Evolutionary conservation across 140 eudicot species (phyloP).

Genomic region (Anethum foeniculum): DNA sequence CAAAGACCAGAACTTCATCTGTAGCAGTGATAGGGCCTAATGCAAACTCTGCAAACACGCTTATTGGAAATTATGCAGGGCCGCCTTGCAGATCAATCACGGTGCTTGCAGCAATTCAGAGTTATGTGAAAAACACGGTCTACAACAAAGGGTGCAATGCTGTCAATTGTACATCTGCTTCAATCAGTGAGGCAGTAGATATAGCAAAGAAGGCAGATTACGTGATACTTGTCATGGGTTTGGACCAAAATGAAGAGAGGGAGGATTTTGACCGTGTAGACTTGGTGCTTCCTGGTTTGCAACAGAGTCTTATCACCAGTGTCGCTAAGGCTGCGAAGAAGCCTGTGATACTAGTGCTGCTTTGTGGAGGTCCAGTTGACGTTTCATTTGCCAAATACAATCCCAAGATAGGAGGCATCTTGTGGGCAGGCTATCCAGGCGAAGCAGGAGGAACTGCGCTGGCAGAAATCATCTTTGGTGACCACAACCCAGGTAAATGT

Average conservation of each 20-base stretch:
- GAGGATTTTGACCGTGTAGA: constrained; percentile 63
- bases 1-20: constrained; percentile 39
- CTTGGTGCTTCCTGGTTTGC: constrained; percentile 70
- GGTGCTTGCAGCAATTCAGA: constrained; percentile 60
- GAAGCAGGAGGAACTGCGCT: constrained; percentile 84
- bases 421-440: constrained; percentile 99
- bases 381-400: constrained; percentile 67
- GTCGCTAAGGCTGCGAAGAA: constrained; percentile 73
- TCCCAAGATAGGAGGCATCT: constrained; percentile 68
- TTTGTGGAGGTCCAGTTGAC: constrained; percentile 92
- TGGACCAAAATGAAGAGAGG: constrained; percentile 66
- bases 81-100: constrained; percentile 63
- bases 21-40: constrained; percentile 87
- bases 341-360: constrained; percentile 65
- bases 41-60: constrained; percentile 47
- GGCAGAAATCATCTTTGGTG: constrained; percentile 75
- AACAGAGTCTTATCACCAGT: constrained; percentile 36
- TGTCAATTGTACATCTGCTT: constrained; percentile 52
- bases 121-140: constrained; percentile 29
- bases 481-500: constrained; percentile 71
- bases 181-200: constrained; percentile 44
- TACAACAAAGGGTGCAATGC: constrained; percentile 55
- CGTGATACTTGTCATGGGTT: constrained; percentile 77
- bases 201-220: constrained; percentile 55
- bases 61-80: constrained; percentile 81